Percentiles rank a stretch among this genome's conserved stretches.
phyloP scores from a whole-genome alignment of 139 green algal genomes.

The Volvox reticuliferus region DNA sequence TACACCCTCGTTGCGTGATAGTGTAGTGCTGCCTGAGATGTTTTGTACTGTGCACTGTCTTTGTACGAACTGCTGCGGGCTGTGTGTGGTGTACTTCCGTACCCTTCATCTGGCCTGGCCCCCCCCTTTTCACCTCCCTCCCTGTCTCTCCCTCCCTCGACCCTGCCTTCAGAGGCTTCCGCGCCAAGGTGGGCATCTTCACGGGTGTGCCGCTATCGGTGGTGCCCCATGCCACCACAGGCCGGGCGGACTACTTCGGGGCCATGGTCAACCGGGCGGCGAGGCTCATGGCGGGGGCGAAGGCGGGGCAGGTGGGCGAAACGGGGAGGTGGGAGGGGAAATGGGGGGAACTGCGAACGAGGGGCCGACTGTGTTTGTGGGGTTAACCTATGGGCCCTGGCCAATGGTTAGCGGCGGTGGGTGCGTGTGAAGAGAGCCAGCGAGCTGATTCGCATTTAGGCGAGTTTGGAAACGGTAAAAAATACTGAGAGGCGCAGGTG shows the following conservation, averaged over 20 bases:
- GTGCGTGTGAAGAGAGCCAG: too few species aligned
- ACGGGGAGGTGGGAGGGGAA: too few species aligned
- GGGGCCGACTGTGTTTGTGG: background rate
- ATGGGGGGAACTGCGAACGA: background rate
- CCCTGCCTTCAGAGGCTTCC: slow-evolving; percentile 33
- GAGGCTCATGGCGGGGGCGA: slow-evolving; percentile 54
- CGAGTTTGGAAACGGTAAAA: too few species aligned
- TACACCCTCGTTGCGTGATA: too few species aligned
- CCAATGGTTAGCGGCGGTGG: too few species aligned
- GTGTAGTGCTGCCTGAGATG: too few species aligned
- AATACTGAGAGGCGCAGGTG: too few species aligned
- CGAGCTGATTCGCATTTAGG: too few species aligned
- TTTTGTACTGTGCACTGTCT: too few species aligned
- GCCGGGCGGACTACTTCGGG: slow-evolving; percentile 70
- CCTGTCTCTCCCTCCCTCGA: background rate
- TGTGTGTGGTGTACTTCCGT: background rate
- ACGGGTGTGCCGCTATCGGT: slow-evolving; percentile 46
- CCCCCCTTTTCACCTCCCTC: background rate
- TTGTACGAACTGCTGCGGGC: too few species aligned
- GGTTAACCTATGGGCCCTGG: too few species aligned
- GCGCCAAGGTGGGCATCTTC: slow-evolving; percentile 65
- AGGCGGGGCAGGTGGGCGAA: slow-evolving; percentile 43
- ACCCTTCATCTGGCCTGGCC: background rate
- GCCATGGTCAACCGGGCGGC: slow-evolving; percentile 69
- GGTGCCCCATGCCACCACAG: slow-evolving; percentile 58